Percentiles rank a stretch among this genome's conserved stretches.
Conservation (phyloP, 2,329 filamentous ascomycete genomes). For the Pseudogymnoascus sp. region DNA sequence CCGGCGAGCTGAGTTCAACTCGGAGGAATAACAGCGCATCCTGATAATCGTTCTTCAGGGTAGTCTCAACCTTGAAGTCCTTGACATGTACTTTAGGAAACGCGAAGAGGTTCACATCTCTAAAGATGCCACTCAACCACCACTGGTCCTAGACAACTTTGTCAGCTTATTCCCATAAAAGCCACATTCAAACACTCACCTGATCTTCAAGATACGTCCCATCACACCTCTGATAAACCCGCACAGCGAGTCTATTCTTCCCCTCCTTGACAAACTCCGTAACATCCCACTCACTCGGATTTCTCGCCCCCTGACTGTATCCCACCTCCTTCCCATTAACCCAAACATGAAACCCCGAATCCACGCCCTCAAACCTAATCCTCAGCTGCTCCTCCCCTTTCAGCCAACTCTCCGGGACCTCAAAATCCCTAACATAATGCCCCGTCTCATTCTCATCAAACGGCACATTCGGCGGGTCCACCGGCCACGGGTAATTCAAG, state of each 20-base stretch:
- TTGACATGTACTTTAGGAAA: conserved; percentile 41
- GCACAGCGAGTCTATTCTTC: conserved; percentile 41
- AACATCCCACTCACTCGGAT: conserved; percentile 53
- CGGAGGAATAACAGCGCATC: conserved; percentile 45
- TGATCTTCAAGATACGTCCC: conserved; percentile 50
- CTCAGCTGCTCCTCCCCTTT: conserved; percentile 34
- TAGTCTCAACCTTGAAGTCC: conserved; percentile 45
- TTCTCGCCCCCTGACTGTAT: conserved; percentile 50
- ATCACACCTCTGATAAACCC: conserved; percentile 50
- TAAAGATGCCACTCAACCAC: conserved; percentile 46
- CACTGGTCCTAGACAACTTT: conserved; percentile 38
- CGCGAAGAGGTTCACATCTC: conserved; percentile 45
- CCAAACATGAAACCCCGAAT: conserved; percentile 50
- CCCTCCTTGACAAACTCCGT: conserved; percentile 34
- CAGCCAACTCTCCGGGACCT: conserved; percentile 35
- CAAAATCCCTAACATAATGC: conserved; percentile 43
- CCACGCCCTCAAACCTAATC: conserved; percentile 51
- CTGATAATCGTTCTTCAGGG: conserved; percentile 44
- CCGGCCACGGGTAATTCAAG: conserved; percentile 45
- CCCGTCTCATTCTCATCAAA: conserved; percentile 46
- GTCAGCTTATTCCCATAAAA: conserved; percentile 1
- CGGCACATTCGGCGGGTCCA: conserved; percentile 46
- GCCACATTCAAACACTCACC: conserved; percentile 17
- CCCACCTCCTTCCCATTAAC: conserved; percentile 48
- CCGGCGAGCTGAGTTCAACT: conserved; percentile 35